Evolutionary conservation across 2,329 filamentous ascomycete species (phyloP), one percentile per base, ranked within the genome.

Genomic region (Aspergillus pseudoglaucus): DNA sequence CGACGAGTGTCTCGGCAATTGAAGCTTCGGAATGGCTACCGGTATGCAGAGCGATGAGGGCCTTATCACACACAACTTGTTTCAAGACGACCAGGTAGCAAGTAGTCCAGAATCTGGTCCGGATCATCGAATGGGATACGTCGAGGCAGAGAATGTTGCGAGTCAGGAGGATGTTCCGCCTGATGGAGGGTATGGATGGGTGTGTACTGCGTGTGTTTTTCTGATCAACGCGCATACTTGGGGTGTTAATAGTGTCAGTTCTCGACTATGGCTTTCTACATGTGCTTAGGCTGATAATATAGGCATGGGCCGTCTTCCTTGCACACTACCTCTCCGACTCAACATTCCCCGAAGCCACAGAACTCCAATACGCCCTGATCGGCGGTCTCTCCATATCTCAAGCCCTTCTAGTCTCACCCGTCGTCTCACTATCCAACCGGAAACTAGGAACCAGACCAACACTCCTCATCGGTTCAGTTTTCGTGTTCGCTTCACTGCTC

Each of bases 191-290:
- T 83, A 81, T 67, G 80, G 80, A 50, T 83, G 80, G 80, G 74
- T 82, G 18, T 80, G 81, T 46, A 76, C 80, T n/a, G 58, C 70
- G 2, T 75, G 72, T 35, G 70, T 76, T 52, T 74, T 77, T 44
- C 64, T 80, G 52, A 76, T 86, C 48, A 87, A 86, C 60, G 80
- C 76, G 6, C 84, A 88, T 60, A 88, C 85, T 1, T 89, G 85
- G 85, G 85, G 85, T 6, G 70, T 89, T 51, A 89, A 88, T 62
- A 81, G 78, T 47, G 78, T 81, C 55, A 48, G 76, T 57, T 38
- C 40, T 4, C 8, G 22, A 3, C 27, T 1, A 37, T 15, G 35
- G 14, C 12, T 17, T 22, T 33, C 25, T 30, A 33, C 15, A n/a
- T 14, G 20, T 17, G 18, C 14, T 42, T 42, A 53, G 42, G 53